These are phyloP conservation scores for Solanum boliviense DNA, from an alignment of 257 asterid genomes.

Conservation along the genomic window DNA sequence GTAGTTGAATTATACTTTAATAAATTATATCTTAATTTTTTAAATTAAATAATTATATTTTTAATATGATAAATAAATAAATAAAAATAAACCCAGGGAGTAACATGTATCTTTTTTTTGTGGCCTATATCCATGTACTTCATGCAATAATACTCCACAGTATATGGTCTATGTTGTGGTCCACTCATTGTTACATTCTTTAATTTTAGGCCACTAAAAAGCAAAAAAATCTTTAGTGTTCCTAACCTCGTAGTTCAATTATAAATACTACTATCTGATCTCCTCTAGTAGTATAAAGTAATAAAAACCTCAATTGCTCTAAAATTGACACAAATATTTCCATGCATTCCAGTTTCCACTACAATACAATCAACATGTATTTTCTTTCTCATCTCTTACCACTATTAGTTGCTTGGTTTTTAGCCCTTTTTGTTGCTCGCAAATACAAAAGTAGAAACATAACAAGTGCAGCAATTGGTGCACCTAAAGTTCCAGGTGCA, in stretches of 20 bases:
- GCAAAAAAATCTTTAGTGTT: too few species aligned
- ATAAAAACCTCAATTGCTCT: neutral
- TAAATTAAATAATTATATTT: too few species aligned
- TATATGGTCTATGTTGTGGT: neutral
- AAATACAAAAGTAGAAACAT: neutral
- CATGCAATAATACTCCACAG: neutral
- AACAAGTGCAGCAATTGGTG: neutral
- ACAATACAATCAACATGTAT: constrained; percentile 5
- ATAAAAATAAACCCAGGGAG: too few species aligned
- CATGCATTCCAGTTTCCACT: neutral
- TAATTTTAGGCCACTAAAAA: neutral
- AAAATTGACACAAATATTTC: neutral
- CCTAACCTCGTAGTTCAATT: too few species aligned
- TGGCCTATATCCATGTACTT: neutral
- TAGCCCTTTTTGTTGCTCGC: neutral
- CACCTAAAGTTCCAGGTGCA: constrained; percentile 39
- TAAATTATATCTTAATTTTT: too few species aligned
- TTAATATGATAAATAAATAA: too few species aligned
- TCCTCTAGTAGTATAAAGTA: neutral
- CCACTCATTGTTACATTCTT: neutral
- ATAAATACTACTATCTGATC: neutral
- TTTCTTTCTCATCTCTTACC: neutral
- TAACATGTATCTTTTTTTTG: neutral
- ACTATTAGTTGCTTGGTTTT: neutral
- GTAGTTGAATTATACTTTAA: too few species aligned